These are phyloP conservation scores for Heritiera littoralis DNA, from an alignment of 345 rosid species.

Conservation along the genomic window DNA sequence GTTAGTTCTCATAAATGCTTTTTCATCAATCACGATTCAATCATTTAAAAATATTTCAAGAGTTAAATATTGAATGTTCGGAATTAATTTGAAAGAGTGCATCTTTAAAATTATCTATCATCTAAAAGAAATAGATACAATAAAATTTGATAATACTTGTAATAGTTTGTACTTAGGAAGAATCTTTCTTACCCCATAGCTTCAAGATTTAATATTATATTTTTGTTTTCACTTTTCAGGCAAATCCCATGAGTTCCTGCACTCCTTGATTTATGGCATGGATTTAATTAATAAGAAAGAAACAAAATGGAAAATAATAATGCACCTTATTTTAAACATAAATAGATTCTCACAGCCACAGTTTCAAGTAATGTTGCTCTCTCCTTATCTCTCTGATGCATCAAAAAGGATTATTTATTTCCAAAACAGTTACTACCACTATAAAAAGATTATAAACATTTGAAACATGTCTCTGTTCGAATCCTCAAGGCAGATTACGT, in stretches of 20 bases:
- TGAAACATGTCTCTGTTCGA: not conserved
- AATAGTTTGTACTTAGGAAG: not conserved
- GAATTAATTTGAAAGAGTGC: too few relatives aligned
- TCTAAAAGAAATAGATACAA: too few relatives aligned
- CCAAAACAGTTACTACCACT: conserved; percentile 4
- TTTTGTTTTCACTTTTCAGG: not conserved
- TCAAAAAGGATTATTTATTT: not conserved
- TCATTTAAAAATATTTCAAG: too few relatives aligned
- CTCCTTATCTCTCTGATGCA: not conserved
- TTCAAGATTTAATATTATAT: not conserved
- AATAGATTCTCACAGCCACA: not conserved
- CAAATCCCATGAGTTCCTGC: not conserved
- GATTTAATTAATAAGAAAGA: not conserved
- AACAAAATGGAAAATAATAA: not conserved
- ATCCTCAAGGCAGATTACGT: conserved; percentile 9
- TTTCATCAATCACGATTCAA: too few relatives aligned
- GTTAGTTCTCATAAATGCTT: too few relatives aligned
- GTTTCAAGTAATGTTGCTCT: not conserved
- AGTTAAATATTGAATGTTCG: too few relatives aligned
- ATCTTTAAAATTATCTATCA: too few relatives aligned
- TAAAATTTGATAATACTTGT: too few relatives aligned
- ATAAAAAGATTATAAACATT: not conserved
- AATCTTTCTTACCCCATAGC: not conserved
- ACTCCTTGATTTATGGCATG: conserved; percentile 19
- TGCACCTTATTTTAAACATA: not conserved